A percentile compares a stretch with the other conserved stretches of the same genome.
These are phyloP conservation scores for Tetracentron sinense DNA, from an alignment of 164 flowering plant species.

Conservation along the genomic window DNA sequence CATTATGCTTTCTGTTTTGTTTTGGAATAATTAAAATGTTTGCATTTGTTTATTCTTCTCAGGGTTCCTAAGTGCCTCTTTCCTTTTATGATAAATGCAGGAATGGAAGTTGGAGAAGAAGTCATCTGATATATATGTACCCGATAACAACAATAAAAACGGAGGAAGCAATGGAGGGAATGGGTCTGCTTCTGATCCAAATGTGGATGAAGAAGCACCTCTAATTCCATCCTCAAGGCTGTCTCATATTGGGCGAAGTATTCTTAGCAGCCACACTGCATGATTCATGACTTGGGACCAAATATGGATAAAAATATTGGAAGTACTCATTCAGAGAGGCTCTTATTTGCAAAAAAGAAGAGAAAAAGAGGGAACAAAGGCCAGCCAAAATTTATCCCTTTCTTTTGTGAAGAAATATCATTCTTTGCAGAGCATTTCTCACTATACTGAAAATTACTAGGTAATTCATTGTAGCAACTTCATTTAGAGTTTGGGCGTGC, in stretches of 20 bases:
- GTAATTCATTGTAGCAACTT: conserved; percentile 13
- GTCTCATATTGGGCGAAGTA: conserved; percentile 72
- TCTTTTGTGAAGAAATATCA: conserved; percentile 11
- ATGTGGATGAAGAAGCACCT: conserved; percentile 76
- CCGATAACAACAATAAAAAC: conserved; percentile 25
- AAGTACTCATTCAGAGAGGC: conserved; percentile 5
- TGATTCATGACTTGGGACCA: conserved; percentile 12
- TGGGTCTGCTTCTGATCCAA: conserved; percentile 30
- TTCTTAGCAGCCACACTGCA: conserved; percentile 42
- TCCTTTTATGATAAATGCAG: conserved; percentile 26
- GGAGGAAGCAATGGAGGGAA: conserved; percentile 31
- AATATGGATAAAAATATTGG: conserved; percentile 1
- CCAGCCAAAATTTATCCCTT: neutral
- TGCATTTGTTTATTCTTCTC: too few species aligned
- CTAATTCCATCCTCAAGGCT: conserved; percentile 61
- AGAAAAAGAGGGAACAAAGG: neutral
- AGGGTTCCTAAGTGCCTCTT: too few species aligned
- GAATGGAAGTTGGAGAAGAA: conserved; percentile 86
- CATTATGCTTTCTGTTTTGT: neutral
- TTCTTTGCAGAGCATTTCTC: conserved; percentile 12
- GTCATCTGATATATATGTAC: conserved; percentile 62
- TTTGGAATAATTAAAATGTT: too few species aligned
- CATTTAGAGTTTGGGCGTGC: conserved; percentile 5
- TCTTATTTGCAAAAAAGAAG: neutral
- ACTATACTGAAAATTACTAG: neutral